These are phyloP conservation scores for Plenodomus lindquistii DNA, from an alignment of 2,329 filamentous ascomycete genomes.

Conservation along the genomic window DNA sequence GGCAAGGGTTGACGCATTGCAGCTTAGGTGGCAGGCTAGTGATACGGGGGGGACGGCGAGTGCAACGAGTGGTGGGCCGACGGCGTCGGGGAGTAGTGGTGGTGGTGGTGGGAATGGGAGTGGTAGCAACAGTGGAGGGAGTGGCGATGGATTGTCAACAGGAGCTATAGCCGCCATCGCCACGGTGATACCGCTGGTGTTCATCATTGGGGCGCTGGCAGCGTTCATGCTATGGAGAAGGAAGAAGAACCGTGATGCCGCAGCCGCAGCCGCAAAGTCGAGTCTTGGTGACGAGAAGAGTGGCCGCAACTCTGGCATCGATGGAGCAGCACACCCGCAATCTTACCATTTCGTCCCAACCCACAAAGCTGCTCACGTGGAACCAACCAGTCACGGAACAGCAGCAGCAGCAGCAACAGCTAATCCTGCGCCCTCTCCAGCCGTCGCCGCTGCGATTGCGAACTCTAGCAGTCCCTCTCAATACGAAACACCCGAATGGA, in stretches of 20 bases:
- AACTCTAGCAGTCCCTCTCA: background rate
- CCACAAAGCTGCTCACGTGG: background rate
- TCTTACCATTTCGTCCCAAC: background rate
- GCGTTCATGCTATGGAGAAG: constrained; percentile 22
- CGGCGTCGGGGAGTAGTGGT: background rate
- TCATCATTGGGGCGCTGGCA: constrained; percentile 55
- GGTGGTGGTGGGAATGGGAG: background rate
- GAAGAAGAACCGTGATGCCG: constrained; percentile 12
- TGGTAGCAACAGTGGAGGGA: constrained; percentile 25
- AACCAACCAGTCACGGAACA: background rate
- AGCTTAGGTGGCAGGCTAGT: constrained; percentile 17
- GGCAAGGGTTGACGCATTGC: constrained; percentile 16
- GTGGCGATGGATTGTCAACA: constrained; percentile 56
- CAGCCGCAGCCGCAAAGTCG: background rate
- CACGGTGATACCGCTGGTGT: constrained; percentile 85
- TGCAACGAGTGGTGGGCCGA: background rate
- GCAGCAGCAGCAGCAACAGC: background rate
- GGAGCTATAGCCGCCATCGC: constrained; percentile 81
- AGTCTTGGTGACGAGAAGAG: constrained; percentile 6
- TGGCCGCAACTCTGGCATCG: background rate
- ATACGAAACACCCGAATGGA: constrained; percentile 27
- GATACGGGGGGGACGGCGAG: constrained; percentile 10
- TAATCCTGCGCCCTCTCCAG: background rate
- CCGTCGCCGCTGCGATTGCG: background rate
- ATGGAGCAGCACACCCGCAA: constrained; percentile 1